A percentile compares a stretch with the other conserved stretches of the same genome.
These are phyloP conservation scores for Mucuna pruriens DNA, from an alignment of 306 rosid species.

Conservation along the genomic window DNA sequence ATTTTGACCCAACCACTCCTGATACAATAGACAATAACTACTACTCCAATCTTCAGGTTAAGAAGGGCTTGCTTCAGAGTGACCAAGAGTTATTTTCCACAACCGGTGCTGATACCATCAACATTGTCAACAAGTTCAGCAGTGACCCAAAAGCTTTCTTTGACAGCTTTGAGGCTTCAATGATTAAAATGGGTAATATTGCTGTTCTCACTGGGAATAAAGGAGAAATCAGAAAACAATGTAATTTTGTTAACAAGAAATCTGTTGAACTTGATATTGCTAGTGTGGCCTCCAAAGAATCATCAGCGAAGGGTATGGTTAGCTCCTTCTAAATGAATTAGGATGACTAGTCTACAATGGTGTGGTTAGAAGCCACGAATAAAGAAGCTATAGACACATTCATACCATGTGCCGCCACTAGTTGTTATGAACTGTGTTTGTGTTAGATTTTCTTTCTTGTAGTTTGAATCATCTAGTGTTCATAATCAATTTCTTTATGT, in stretches of 20 bases:
- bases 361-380: too few species aligned
- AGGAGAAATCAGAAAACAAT: conserved; percentile 41
- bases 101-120: conserved; percentile 31
- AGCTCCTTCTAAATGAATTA: conserved; percentile 11
- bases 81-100: conserved; percentile 44
- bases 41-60: conserved; percentile 32
- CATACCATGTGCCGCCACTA: too few species aligned
- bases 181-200: conserved; percentile 45
- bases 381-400: too few species aligned
- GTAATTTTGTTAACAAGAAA: conserved; percentile 36
- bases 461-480: too few species aligned
- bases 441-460: too few species aligned
- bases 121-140: conserved; percentile 24
- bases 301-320: not conserved
- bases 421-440: too few species aligned
- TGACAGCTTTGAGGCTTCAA: not conserved
- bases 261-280: not conserved
- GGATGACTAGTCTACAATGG: not conserved
- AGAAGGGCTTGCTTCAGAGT: conserved; percentile 37
- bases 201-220: not conserved
- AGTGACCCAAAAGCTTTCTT: conserved; percentile 10
- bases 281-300: not conserved
- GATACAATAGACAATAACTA: conserved; percentile 22
- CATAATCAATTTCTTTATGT: too few species aligned
- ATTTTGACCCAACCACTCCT: conserved; percentile 40